Evolutionary conservation across 179 eudicot genomes (phyloP).

Genomic region (Monotropa hypopitys): DNA sequence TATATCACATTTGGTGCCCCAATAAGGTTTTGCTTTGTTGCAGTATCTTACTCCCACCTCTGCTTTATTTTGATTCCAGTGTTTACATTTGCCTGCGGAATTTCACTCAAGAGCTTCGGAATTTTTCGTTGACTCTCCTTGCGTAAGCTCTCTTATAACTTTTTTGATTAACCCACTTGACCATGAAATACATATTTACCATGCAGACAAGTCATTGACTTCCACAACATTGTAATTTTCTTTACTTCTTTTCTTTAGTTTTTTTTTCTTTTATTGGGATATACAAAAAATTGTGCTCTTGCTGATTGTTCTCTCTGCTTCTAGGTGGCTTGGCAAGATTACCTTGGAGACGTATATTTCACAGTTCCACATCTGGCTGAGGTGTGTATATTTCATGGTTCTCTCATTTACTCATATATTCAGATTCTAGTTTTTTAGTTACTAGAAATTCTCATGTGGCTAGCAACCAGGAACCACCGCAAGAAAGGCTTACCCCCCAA

Average conservation of each 20-base stretch:
- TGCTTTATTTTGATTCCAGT: constrained; percentile 34
- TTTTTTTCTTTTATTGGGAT: background rate
- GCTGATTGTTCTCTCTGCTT: constrained; percentile 13
- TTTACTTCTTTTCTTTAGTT: background rate
- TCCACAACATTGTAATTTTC: background rate
- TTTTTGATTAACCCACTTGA: background rate
- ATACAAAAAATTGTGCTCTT: background rate
- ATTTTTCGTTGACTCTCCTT: constrained; percentile 32
- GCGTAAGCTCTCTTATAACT: constrained; percentile 1
- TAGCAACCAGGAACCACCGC: too few relatives aligned
- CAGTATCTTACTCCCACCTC: constrained; percentile 10
- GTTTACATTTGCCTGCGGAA: constrained; percentile 90
- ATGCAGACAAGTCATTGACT: background rate
- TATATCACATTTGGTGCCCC: background rate
- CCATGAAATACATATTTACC: background rate
- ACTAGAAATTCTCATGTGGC: background rate
- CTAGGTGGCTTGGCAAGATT: constrained; percentile 96
- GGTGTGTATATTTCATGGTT: constrained; percentile 32
- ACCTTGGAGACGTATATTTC: constrained; percentile 96
- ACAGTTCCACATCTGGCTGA: constrained; percentile 94
- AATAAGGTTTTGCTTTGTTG: background rate
- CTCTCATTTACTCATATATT: background rate
- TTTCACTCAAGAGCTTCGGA: constrained; percentile 81
- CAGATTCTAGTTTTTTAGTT: background rate
- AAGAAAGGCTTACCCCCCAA: too few relatives aligned